Percentiles rank a stretch among this genome's conserved stretches.
These are phyloP conservation scores for Tilletia horrida DNA, from an alignment of 1,284 basidiomycete species.

Conservation along the genomic window DNA sequence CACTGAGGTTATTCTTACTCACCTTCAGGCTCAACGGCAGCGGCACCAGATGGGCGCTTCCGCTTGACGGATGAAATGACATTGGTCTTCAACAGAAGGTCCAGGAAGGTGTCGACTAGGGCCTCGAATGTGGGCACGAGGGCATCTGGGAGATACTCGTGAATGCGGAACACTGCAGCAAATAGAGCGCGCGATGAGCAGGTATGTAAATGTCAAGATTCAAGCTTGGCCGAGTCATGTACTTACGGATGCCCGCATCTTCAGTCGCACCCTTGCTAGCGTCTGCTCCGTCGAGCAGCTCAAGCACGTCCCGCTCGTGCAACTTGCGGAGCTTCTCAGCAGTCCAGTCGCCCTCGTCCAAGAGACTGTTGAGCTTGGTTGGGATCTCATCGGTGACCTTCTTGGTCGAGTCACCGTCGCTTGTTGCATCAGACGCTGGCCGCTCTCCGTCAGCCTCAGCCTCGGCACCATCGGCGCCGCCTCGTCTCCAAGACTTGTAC, in stretches of 20 bases:
- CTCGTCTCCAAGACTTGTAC: slow-evolving; percentile 72
- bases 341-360: slow-evolving; percentile 52
- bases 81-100: slow-evolving; percentile 68
- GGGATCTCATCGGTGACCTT: slow-evolving; percentile 28
- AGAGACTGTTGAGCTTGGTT: slow-evolving; percentile 28
- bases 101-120: slow-evolving; percentile 66
- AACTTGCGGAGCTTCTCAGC: slow-evolving; percentile 66
- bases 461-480: slow-evolving; percentile 59
- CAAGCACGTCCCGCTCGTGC: slow-evolving; percentile 57
- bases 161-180: slow-evolving; percentile 70
- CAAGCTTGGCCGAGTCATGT: neutral
- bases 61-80: slow-evolving; percentile 57
- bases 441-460: slow-evolving; percentile 54
- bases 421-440: slow-evolving; percentile 20
- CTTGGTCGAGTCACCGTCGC: slow-evolving; percentile 19
- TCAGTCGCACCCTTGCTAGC: slow-evolving; percentile 57
- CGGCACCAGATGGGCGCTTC: slow-evolving; percentile 23
- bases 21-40: slow-evolving; percentile 25
- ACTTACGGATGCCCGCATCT: slow-evolving; percentile 62
- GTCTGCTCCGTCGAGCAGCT: slow-evolving; percentile 62
- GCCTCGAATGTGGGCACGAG: slow-evolving; percentile 73
- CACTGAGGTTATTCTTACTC: neutral
- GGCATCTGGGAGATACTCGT: slow-evolving; percentile 81
- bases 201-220: no score
- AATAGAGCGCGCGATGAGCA: no score